Percentiles rank a stretch among this genome's conserved stretches.
These are phyloP conservation scores for Cubamyces lactineus DNA, from an alignment of 768 basidiomycete genomes.

Conservation along the genomic window DNA sequence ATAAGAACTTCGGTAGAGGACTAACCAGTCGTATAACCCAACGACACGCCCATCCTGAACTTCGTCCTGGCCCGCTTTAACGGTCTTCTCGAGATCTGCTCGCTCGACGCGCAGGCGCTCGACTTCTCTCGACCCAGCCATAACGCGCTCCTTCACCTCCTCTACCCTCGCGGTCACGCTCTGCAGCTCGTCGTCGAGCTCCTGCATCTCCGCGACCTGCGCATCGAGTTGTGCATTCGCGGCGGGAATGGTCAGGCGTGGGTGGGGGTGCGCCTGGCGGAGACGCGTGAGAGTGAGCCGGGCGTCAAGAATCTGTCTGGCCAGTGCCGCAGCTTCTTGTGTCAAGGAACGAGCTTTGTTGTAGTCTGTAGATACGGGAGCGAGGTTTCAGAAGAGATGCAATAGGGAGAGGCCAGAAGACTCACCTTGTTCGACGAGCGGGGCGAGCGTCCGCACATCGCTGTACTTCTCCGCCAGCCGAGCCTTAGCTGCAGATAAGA, in stretches of 20 bases:
- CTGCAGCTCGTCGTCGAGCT: slow-evolving; percentile 67
- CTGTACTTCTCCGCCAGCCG: slow-evolving; percentile 61
- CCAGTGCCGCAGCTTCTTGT: slow-evolving; percentile 57
- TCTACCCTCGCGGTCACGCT: slow-evolving; percentile 52
- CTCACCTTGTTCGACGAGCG: slow-evolving; percentile 69
- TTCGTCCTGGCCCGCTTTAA: slow-evolving; percentile 54
- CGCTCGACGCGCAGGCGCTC: slow-evolving; percentile 63
- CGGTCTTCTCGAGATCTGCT: slow-evolving; percentile 71
- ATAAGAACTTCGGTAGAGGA: slow-evolving; percentile 3
- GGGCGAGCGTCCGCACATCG: slow-evolving; percentile 65
- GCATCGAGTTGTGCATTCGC: slow-evolving; percentile 75
- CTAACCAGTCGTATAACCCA: slow-evolving; percentile 73
- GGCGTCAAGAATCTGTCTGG: slow-evolving; percentile 82
- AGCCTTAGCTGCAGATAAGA: slow-evolving; percentile 65
- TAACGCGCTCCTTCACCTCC: slow-evolving; percentile 62
- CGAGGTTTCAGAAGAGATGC: background rate
- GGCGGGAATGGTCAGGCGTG: slow-evolving; percentile 74
- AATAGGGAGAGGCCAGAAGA: background rate
- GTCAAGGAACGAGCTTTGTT: slow-evolving; percentile 55
- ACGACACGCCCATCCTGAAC: slow-evolving; percentile 65
- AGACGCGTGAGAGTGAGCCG: slow-evolving; percentile 79
- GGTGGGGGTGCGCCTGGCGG: slow-evolving; percentile 77
- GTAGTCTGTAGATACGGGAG: slow-evolving; percentile 51
- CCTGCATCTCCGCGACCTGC: slow-evolving; percentile 81
- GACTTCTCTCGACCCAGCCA: slow-evolving; percentile 54